phyloP scores from a whole-genome alignment of 805 yeast species.

The Ogataea methanolica region DNA sequence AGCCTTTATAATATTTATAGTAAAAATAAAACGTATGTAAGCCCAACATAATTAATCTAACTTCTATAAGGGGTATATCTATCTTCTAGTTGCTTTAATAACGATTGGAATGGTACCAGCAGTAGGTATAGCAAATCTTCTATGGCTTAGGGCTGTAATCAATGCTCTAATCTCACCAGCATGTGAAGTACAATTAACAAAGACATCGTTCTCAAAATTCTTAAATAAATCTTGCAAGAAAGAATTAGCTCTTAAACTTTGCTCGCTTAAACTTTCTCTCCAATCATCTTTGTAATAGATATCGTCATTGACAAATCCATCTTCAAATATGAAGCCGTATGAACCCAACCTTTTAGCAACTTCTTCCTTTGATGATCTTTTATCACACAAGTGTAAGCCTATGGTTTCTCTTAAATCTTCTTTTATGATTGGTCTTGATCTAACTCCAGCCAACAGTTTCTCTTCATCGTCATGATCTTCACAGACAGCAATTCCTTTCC shows the following conservation, averaged over 20 bases:
- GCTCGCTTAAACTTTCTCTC: slow-evolving; percentile 47
- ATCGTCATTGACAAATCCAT: slow-evolving; percentile 46
- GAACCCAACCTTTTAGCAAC: slow-evolving; percentile 36
- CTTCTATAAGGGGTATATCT: background rate
- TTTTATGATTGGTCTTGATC: slow-evolving; percentile 26
- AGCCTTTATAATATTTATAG: too few species aligned
- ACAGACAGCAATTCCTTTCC: slow-evolving; percentile 36
- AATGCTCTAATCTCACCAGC: slow-evolving; percentile 55
- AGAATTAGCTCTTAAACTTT: slow-evolving; percentile 42
- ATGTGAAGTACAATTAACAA: slow-evolving; percentile 52
- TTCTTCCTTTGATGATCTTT: slow-evolving; percentile 38
- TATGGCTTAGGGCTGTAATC: slow-evolving; percentile 47
- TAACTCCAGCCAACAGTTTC: slow-evolving; percentile 7
- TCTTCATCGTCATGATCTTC: slow-evolving; percentile 21
- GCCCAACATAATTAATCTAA: too few species aligned
- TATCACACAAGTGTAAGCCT: slow-evolving; percentile 58
- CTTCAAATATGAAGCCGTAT: slow-evolving; percentile 40
- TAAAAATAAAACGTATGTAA: too few species aligned
- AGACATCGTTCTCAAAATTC: slow-evolving; percentile 25
- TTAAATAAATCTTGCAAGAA: slow-evolving; percentile 41
- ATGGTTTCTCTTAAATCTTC: slow-evolving; percentile 58
- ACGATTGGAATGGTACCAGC: slow-evolving; percentile 64
- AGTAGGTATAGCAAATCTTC: slow-evolving; percentile 55
- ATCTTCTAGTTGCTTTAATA: slow-evolving; percentile 37
- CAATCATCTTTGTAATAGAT: slow-evolving; percentile 37